Evolutionary conservation across 495 filamentous ascomycete species (phyloP).

Genomic region (Delitschia confertaspora): DNA sequence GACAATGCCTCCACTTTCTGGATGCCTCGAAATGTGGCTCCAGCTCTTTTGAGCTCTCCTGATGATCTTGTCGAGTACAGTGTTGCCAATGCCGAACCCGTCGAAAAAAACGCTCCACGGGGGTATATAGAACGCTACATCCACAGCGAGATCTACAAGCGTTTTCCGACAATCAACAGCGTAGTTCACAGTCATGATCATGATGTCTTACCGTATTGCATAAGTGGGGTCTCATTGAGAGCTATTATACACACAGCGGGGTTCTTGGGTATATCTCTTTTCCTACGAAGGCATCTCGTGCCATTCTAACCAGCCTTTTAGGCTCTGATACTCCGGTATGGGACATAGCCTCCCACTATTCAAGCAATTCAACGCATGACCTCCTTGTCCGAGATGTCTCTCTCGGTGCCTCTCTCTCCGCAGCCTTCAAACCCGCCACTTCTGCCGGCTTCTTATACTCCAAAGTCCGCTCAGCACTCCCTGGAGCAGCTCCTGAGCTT

Average conservation of each 20-base stretch:
- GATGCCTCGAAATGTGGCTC: constrained; percentile 29
- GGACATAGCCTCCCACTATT: constrained; percentile 30
- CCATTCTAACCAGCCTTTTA: not conserved
- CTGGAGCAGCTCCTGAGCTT: constrained; percentile 15
- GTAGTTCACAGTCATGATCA: constrained; percentile 43
- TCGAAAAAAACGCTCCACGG: constrained; percentile 24
- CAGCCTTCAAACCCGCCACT: constrained; percentile 31
- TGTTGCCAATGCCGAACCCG: constrained; percentile 29
- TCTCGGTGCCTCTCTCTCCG: constrained; percentile 40
- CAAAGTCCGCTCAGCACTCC: constrained; percentile 22
- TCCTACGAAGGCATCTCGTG: not conserved
- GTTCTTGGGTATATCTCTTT: constrained; percentile 36
- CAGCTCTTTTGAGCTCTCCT: constrained; percentile 28
- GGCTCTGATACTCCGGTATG: constrained; percentile 28
- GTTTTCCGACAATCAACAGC: constrained; percentile 37
- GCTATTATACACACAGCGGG: constrained; percentile 43
- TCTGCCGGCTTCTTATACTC: constrained; percentile 27
- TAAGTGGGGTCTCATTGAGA: constrained; percentile 38
- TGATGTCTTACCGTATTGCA: constrained; percentile 41
- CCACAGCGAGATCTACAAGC: constrained; percentile 43
- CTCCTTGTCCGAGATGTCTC: constrained; percentile 38
- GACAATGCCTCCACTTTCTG: constrained; percentile 33
- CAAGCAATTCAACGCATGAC: constrained; percentile 29
- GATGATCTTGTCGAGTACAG: constrained; percentile 33
- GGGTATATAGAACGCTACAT: constrained; percentile 33